Evolutionary conservation across 192 early-diverging fungal genomes (phyloP), one percentile per base, ranked within the genome.

Genomic region (Pilaira anomala): DNA sequence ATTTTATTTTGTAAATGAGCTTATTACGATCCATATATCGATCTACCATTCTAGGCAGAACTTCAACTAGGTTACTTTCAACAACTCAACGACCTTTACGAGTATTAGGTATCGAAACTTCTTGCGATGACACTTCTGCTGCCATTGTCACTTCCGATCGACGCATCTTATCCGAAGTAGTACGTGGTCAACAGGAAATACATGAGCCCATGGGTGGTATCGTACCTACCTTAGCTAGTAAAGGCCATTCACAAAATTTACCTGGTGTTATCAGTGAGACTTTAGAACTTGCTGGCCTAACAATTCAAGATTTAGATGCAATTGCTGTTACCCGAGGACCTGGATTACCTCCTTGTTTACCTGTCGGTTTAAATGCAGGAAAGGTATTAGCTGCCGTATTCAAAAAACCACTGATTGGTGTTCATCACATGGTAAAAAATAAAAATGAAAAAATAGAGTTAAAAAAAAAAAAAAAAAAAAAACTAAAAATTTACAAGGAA

Each of bases 51-150:
- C n/a, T n/a, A n/a, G n/a, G 33, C 11, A 36, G 11, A 36, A 36
- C 18, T 36, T 55, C 40, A 13, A 26, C 28, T 7, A 28, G 21
- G 18, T 46, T 51, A 9, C 59, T 40, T 6, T 63, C 44, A 16
- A 63, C 55, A 7, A 3, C 7, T 26, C 22, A 64, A 19, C 69
- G 73, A 30, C 71, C 72, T 13, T 41, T 84, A 11, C 80, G 65
- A 19, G 79, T 80, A 14, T 77, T 91, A 11, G 89, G 89, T 4
- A 81, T 91, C 28, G 89, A 92, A 52, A 83, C 88, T 28, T 92
- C 90, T 18, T 92, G 88, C 69, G 90, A 92, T 62, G 90, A 92
- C 65, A 92, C 90, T 9, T 85, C 85, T 11, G 87, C 86, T 24
- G 88, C 87, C 1, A 68, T 92, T 19, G 88, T 92, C 39, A 81